These are phyloP conservation scores for Lithohypha guttulata DNA, from an alignment of 2,329 filamentous ascomycete species.

Conservation along the genomic window DNA sequence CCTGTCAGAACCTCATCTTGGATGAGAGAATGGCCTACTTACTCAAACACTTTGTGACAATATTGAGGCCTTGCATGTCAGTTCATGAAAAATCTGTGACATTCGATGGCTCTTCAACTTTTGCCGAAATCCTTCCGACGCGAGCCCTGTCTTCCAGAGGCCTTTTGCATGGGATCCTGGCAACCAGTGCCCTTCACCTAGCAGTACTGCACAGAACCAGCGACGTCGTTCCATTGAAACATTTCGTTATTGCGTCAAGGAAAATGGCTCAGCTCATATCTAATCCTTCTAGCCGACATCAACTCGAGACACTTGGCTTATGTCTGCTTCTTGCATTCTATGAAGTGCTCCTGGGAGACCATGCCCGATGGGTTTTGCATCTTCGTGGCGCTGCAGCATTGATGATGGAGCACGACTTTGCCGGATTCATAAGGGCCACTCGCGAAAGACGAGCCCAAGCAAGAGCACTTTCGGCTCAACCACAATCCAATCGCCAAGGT, in stretches of 20 bases:
- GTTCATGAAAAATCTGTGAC: constrained; percentile 70
- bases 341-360: constrained; percentile 88
- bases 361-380: constrained; percentile 92
- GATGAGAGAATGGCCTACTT: constrained; percentile 9
- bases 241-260: constrained; percentile 79
- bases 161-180: constrained; percentile 81
- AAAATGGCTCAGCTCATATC: constrained; percentile 66
- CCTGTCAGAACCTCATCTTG: constrained; percentile 17
- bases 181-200: constrained; percentile 76
- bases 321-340: constrained; percentile 81
- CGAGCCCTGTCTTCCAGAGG: constrained; percentile 77
- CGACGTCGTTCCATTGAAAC: constrained; percentile 71
- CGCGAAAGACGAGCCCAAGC: constrained; percentile 51
- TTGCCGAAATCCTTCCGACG: constrained; percentile 70
- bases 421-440: constrained; percentile 59
- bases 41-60: constrained; percentile 43
- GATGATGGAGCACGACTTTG: constrained; percentile 70
- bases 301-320: constrained; percentile 76
- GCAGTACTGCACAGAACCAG: constrained; percentile 66
- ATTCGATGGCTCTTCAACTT: constrained; percentile 49
- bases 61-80: constrained; percentile 77
- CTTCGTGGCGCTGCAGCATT: constrained; percentile 66
- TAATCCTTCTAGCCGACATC: constrained; percentile 55
- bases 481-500: constrained; percentile 13
- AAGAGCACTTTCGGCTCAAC: constrained; percentile 27